Evolutionary conservation across 2,329 filamentous ascomycete genomes (phyloP), one percentile per base, ranked within the genome.

Genomic region (Scedosporium boydii): DNA sequence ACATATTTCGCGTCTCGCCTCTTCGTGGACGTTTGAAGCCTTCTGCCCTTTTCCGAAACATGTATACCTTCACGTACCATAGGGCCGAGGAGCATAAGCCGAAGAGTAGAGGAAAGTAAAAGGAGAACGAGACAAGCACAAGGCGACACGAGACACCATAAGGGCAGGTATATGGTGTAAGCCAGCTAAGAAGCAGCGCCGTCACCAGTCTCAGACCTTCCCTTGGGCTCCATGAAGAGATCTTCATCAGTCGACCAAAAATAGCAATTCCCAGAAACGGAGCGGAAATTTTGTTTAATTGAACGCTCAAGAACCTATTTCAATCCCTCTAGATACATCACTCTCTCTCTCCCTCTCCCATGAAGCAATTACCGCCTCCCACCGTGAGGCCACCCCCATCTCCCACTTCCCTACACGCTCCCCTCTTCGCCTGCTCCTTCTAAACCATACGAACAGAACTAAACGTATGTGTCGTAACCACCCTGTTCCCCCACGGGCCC

Each of bases 391-490:
- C 51, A 23, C 21, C 3, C 21, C 3, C 21, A 6, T 23, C 44
- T 48, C 21, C 51, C 21, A 10, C 34, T 38, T 14, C 34, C 34
- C 6, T 38, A 38, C 34, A 38, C 10, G 34, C 34, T 55, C 51
- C 21, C 23, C 12, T 26, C 51, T 55, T 55, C 21, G 12, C 12
- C 51, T 27, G 18, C 51, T 55, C 21, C 51, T 21, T 14, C 23
- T 23, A 55, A 27, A 18, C 51, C 51, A 55, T 23, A 26, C 18
- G 51, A 27, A 29, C 12, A 16, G 21, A 55, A 26, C 18, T 21
- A 55, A 55, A 23, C 51, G 51, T 55, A 55, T 55, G 51, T 55
- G 23, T 55, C 51, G 51, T 55, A 55, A 55, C 51, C 51, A 55
- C 51, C 21, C 51, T 26, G 21, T 55, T 26, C 51, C n/a, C 23